phyloP scores from a whole-genome alignment of 805 yeast genomes.

The Schwanniomyces vanrijiae region DNA sequence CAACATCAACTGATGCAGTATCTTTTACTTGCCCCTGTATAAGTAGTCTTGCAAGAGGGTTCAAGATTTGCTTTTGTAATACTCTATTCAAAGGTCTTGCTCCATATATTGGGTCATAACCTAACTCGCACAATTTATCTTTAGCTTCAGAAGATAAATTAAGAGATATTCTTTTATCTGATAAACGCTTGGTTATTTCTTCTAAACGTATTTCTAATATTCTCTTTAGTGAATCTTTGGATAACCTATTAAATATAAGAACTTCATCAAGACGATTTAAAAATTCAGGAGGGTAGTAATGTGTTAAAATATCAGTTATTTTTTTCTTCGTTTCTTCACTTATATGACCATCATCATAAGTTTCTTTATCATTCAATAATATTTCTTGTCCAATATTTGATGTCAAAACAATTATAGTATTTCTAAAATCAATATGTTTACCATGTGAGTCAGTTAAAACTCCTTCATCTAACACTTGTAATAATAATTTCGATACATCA shows the following conservation, averaged over 20 bases:
- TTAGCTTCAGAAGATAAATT: slow-evolving; percentile 63
- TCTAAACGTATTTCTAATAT: slow-evolving; percentile 83
- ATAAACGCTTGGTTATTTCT: slow-evolving; percentile 78
- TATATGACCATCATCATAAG: slow-evolving; percentile 63
- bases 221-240: slow-evolving; percentile 68
- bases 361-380: slow-evolving; percentile 60
- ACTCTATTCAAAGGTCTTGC: slow-evolving; percentile 95
- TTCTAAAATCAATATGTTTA: slow-evolving; percentile 88
- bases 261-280: slow-evolving; percentile 92
- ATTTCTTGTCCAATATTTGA: slow-evolving; percentile 95
- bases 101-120: slow-evolving; percentile 91
- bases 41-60: slow-evolving; percentile 81
- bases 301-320: slow-evolving; percentile 69
- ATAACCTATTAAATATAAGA: slow-evolving; percentile 87
- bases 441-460: slow-evolving; percentile 94
- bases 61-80: slow-evolving; percentile 78
- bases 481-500: slow-evolving; percentile 84
- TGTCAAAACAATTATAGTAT: slow-evolving; percentile 94
- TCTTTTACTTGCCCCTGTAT: slow-evolving; percentile 73
- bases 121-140: slow-evolving; percentile 76
- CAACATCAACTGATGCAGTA: slow-evolving; percentile 31
- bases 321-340: slow-evolving; percentile 49
- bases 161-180: slow-evolving; percentile 71
- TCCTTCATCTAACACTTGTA: slow-evolving; percentile 96
- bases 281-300: slow-evolving; percentile 89